Evolutionary conservation across 1,139 yeast species (phyloP), one percentile per base, ranked within the genome.

Genomic region (Suhomyces taliae): DNA sequence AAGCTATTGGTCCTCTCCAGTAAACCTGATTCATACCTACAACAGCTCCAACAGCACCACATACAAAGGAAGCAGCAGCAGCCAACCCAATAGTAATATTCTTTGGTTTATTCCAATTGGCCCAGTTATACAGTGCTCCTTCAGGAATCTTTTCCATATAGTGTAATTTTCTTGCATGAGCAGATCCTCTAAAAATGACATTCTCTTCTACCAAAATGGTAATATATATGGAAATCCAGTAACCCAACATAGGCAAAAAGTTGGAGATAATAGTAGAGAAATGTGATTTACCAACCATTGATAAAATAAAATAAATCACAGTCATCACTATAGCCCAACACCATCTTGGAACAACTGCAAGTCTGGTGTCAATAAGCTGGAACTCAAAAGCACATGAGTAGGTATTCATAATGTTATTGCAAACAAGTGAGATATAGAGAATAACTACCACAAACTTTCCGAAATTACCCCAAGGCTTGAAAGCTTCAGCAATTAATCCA

Each of bases 371-470:
- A 7, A 64, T 56, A 24, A 64, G 50, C 41, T 64, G 69, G 45
- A 62, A 56, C 40, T 62, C 65, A 40, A 64, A 60, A 1, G 65
- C 67, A 34, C 57, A 55, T 12, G 65, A 60, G 45, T 64, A 64
- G 8, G 67, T 61, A 49, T 63, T 64, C 62, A 71, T 66, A 51
- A 71, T 64, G 47, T 68, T 70, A 53, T 70, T 71, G 53, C 74
- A 67, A 33, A 70, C 62, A 40, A 71, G 61, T 4, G 74, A 70
- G 8, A 71, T 45, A 57, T 58, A 70, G 44, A 69, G 56, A 7
- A 69, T 40, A 9, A 70, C 70, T 36, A 66, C 66, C 34, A 69
- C 63, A 52, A 70, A 66, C 43, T 66, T 66, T 6, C 69, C 69
- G 40, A 62, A 62, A 1, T 52, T 51, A 1, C 66, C 66, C 67